Percentiles rank a stretch among this genome's conserved stretches.
Conservation (phyloP, 116 monocot genomes). For the Thalassia testudinum region DNA sequence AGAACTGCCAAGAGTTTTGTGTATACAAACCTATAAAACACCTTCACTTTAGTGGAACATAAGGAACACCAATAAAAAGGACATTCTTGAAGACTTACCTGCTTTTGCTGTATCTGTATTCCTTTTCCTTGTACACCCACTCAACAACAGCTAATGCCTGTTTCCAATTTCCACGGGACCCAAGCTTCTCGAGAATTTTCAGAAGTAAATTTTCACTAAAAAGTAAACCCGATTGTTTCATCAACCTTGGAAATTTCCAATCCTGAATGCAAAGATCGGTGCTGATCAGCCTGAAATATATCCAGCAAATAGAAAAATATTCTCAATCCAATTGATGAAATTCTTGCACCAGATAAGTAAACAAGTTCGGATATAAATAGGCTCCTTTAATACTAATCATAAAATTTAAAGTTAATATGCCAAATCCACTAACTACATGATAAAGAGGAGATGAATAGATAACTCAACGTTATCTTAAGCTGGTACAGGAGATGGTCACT, state of each 20-base stretch:
- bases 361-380: too few relatives aligned
- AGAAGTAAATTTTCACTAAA: slow-evolving; percentile 60
- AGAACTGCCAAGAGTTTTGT: slow-evolving; percentile 88
- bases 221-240: slow-evolving; percentile 66
- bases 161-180: slow-evolving; percentile 53
- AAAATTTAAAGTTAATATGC: too few relatives aligned
- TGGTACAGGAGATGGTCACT: too few relatives aligned
- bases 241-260: slow-evolving; percentile 86
- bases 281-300: slow-evolving; percentile 28
- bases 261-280: slow-evolving; percentile 44
- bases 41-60: background rate
- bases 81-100: slow-evolving; percentile 22
- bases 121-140: slow-evolving; percentile 76
- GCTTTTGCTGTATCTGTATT: slow-evolving; percentile 64
- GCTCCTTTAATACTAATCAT: too few relatives aligned
- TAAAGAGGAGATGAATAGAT: too few relatives aligned
- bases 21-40: slow-evolving; percentile 68
- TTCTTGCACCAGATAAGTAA: too few relatives aligned
- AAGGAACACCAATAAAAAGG: background rate
- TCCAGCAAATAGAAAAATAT: too few relatives aligned
- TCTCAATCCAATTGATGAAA: too few relatives aligned
- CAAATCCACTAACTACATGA: too few relatives aligned
- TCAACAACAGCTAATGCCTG: slow-evolving; percentile 70
- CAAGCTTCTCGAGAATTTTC: slow-evolving; percentile 45
- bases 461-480: too few relatives aligned